Evolutionary conservation across 257 asterid species (phyloP), one percentile per base, ranked within the genome.

Genomic region (Perilla frutescens): DNA sequence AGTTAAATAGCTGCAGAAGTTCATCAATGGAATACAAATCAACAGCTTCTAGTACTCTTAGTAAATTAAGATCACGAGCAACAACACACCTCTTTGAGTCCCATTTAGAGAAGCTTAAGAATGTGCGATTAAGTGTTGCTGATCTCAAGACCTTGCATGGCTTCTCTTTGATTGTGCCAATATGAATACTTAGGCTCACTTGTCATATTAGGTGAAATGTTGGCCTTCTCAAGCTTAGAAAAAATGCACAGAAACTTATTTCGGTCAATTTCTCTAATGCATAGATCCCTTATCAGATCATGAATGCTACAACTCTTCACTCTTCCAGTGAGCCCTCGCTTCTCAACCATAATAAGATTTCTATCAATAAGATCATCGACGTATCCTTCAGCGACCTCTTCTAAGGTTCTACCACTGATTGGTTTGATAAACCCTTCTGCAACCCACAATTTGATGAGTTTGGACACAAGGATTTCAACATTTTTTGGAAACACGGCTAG

Each of bases 271-370:
- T 78, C 66, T n/a, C 6, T 68, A 9, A 34, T 7, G 44, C 82
- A 72, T 32, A 72, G 12, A 14, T 78, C 79, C 15, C 76, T 45
- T 51, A 73, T 13, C 8, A 72, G 57, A 72, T 78, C 76, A 60
- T 78, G 82, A 8, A 78, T 72, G 4, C 53, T 44, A 31, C 79
- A 78, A 1, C 51, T 6, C 26, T 47, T 20, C 12, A 73, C 44
- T 36, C 56, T 51, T 3, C 79, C 72, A 13, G 5, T 53, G n/a
- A 0, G 5, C 47, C 69, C 44, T 7, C 36, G 12, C 13, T 43
- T n/a, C 34, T 15, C 5, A 29, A 45, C 41, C 56, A 74, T 54
- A 14, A 79, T 20, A 4, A 69, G 57, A 62, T 74, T 74, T 61
- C 78, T 72, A 32, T 61, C 48, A 31, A 72, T 26, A 20, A 77